Evolutionary conservation across 148 eudicot species (phyloP).

Genomic region (Pharnaceum exiguum): DNA sequence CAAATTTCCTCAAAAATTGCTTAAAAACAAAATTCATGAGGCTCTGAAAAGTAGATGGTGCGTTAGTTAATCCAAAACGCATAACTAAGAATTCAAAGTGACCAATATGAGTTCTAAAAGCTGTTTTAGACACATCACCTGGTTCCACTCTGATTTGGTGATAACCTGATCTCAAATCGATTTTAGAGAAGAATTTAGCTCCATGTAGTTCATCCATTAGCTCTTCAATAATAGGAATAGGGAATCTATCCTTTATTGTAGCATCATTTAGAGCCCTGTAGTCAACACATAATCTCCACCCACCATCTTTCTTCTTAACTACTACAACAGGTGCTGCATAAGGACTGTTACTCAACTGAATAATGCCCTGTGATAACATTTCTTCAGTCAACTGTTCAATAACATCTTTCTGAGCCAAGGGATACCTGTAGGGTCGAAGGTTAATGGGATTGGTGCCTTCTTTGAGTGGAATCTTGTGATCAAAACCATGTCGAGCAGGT

Average conservation of each 20-base stretch:
- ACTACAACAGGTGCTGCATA: neutral
- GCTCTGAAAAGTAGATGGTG: neutral
- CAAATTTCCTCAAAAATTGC: neutral
- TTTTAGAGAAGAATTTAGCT: neutral
- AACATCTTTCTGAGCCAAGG: neutral
- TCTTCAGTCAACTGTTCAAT: neutral
- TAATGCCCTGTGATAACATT: neutral
- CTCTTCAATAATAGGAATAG: neutral
- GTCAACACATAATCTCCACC: neutral
- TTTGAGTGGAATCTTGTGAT: neutral
- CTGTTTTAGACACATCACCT: neutral
- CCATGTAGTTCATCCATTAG: neutral
- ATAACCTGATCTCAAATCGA: neutral
- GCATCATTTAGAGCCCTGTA: neutral
- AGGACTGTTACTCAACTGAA: neutral
- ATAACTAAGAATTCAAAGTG: neutral
- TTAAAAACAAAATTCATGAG: neutral
- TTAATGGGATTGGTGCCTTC: neutral
- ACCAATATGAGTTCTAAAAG: neutral
- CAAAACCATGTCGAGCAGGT: neutral
- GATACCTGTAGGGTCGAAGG: neutral
- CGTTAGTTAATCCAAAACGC: neutral
- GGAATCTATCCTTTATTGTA: neutral
- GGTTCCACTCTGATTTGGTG: neutral
- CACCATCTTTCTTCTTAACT: neutral